phyloP scores from a whole-genome alignment of 2,329 filamentous ascomycete genomes.

The Fusarium nodosum region DNA sequence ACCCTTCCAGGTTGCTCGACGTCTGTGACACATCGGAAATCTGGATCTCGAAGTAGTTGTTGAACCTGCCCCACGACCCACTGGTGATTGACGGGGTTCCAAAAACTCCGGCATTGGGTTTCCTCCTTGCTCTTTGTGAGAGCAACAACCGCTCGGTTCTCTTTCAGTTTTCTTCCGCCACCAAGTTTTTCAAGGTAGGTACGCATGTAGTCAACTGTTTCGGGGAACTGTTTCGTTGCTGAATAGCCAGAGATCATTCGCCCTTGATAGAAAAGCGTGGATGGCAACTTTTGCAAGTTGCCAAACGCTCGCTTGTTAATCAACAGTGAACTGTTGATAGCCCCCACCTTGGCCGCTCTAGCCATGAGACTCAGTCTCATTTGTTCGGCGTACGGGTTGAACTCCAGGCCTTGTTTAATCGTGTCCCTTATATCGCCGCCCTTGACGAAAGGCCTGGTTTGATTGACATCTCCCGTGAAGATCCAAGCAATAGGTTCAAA shows the following conservation, averaged over 20 bases:
- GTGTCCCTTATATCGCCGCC: slow-evolving; percentile 40
- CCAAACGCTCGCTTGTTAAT: slow-evolving; percentile 57
- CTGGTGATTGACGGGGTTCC: slow-evolving; percentile 56
- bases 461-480: slow-evolving; percentile 61
- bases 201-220: slow-evolving; percentile 49
- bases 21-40: slow-evolving; percentile 53
- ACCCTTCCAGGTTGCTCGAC: slow-evolving; percentile 52
- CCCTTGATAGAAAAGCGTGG: slow-evolving; percentile 58
- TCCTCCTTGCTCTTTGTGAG: slow-evolving; percentile 49
- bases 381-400: slow-evolving; percentile 54
- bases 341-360: slow-evolving; percentile 52
- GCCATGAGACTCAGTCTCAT: slow-evolving; percentile 57
- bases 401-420: slow-evolving; percentile 36
- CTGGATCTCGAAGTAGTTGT: slow-evolving; percentile 50
- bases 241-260: slow-evolving; percentile 56
- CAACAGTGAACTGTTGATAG: slow-evolving; percentile 52
- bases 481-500: slow-evolving; percentile 61
- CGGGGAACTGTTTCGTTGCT: slow-evolving; percentile 45
- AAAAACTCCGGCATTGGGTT: slow-evolving; percentile 54
- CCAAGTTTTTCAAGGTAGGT: slow-evolving; percentile 50
- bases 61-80: slow-evolving; percentile 55
- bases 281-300: slow-evolving; percentile 58
- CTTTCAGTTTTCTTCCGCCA: slow-evolving; percentile 31
- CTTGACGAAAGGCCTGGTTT: slow-evolving; percentile 60
- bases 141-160: slow-evolving; percentile 57